A percentile compares a stretch with the other conserved stretches of the same genome.
These are phyloP conservation scores for Dittrichia graveolens DNA, from an alignment of 129 eudicot genomes.

Conservation along the genomic window DNA sequence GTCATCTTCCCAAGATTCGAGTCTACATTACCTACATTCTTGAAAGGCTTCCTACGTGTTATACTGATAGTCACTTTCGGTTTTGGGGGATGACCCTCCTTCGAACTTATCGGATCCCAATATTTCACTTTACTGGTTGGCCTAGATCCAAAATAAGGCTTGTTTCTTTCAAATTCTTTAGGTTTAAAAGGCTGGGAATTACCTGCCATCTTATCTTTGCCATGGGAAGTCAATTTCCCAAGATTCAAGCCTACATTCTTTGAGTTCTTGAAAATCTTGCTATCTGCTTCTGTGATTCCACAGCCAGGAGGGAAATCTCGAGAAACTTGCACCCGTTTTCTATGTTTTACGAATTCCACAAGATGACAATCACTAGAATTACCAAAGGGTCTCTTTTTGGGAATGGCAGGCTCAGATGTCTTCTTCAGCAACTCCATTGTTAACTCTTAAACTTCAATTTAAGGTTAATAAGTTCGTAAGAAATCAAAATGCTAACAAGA, in stretches of 20 bases:
- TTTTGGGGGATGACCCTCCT: neutral
- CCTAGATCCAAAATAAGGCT: neutral
- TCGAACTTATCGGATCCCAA: neutral
- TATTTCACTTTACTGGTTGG: neutral
- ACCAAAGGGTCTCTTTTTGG: neutral
- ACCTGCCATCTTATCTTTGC: neutral
- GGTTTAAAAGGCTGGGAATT: neutral
- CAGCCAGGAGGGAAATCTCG: constrained; percentile 28
- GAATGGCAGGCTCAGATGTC: neutral
- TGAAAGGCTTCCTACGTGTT: neutral
- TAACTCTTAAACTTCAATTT: neutral
- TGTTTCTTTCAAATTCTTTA: constrained; percentile 2
- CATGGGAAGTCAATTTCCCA: neutral
- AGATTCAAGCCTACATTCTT: neutral
- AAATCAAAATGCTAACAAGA: neutral
- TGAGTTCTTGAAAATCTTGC: neutral
- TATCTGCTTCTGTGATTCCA: constrained; percentile 8
- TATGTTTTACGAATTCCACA: constrained; percentile 13
- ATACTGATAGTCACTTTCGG: constrained; percentile 13
- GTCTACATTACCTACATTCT: neutral
- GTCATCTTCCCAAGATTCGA: neutral
- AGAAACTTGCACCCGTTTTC: constrained; percentile 1
- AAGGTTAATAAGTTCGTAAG: neutral
- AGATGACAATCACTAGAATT: neutral
- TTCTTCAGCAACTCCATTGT: constrained; percentile 13